Evolutionary conservation across 2,329 filamentous ascomycete genomes (phyloP), one percentile per base, ranked within the genome.

Genomic region (Aspergillus sp.): DNA sequence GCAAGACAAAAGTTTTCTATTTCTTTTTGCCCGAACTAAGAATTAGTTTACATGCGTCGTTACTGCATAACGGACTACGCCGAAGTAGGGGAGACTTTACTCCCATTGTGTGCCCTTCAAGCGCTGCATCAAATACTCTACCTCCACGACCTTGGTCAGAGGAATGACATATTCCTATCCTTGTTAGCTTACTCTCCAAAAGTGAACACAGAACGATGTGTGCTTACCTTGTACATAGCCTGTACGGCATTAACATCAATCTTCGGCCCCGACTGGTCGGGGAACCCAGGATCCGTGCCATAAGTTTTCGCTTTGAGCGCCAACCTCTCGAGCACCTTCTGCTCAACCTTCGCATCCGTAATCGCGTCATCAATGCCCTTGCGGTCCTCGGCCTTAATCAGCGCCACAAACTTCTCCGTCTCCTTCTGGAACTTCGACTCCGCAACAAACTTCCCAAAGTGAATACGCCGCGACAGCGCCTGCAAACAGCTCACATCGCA

Each of bases 381-480:
- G 5, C 89, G 82, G 74, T 99, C 93, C 60, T 82, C 86, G 1
- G 86, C 88, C 74, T 88, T 86, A 78, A 99, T 98, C 75, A 98
- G 76, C 61, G 81, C 81, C 5, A 90, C 93, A 73, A 93, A 99
- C 61, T 80, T 84, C 66, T 93, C 90, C 30, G 86, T 83, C 65
- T 98, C 90, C 47, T 89, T 88, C 66, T 85, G 84, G 77, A 97
- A 99, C 79, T 99, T 99, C 58, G 89, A 88, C 81, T 99, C 95
- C 43, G 95, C 95, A 8, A 99, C 95, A 69, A 98, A 98, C 78
- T 98, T 99, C 66, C 95, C 95, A 78, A 96, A 99, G 76, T 99
- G 95, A 66, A 99, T 95, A 55, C 95, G 83, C 42, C 93, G 84
- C 39, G 91, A 96, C 47, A 99, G 79, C 3, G 95, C 90, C 79